These are phyloP conservation scores for Sordariomycetes sp. DNA, from an alignment of 2,329 filamentous ascomycete species.

Conservation along the genomic window DNA sequence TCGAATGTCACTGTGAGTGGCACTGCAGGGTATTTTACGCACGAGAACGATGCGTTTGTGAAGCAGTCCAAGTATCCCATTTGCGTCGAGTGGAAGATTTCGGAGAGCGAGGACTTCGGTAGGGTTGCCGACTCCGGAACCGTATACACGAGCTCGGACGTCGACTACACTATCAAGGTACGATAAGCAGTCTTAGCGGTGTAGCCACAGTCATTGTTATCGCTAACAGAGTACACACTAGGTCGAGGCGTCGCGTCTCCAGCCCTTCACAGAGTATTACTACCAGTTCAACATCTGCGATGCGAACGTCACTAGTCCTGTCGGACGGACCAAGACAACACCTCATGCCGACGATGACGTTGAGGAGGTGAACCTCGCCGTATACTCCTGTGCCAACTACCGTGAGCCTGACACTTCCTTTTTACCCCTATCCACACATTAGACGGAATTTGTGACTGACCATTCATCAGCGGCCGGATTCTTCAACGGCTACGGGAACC, in stretches of 20 bases:
- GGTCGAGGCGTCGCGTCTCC: conserved; percentile 50
- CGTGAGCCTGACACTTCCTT: conserved; percentile 26
- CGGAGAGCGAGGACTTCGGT: conserved; percentile 27
- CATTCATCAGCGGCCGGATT: not conserved
- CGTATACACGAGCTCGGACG: conserved; percentile 57
- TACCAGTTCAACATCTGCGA: conserved; percentile 59
- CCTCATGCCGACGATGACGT: conserved; percentile 44
- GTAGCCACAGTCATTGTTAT: not conserved
- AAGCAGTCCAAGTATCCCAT: conserved; percentile 34
- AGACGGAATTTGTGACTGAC: not conserved
- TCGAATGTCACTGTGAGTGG: conserved; percentile 30
- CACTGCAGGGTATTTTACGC: conserved; percentile 26
- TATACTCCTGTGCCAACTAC: conserved; percentile 61
- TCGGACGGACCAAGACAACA: conserved; percentile 59
- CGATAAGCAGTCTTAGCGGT: not conserved
- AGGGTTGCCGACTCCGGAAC: conserved; percentile 39
- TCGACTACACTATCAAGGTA: conserved; percentile 65
- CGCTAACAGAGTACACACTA: conserved; percentile 12
- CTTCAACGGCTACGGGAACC: conserved; percentile 47
- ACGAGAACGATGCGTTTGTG: conserved; percentile 33
- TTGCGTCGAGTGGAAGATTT: conserved; percentile 54
- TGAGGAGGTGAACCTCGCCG: conserved; percentile 45
- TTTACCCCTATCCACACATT: too few species aligned
- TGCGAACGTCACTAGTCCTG: conserved; percentile 43
- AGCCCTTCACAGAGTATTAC: conserved; percentile 51